Evolutionary conservation across 2,329 filamentous ascomycete species (phyloP).

Genomic region (Ambrosiella cleistominuta): DNA sequence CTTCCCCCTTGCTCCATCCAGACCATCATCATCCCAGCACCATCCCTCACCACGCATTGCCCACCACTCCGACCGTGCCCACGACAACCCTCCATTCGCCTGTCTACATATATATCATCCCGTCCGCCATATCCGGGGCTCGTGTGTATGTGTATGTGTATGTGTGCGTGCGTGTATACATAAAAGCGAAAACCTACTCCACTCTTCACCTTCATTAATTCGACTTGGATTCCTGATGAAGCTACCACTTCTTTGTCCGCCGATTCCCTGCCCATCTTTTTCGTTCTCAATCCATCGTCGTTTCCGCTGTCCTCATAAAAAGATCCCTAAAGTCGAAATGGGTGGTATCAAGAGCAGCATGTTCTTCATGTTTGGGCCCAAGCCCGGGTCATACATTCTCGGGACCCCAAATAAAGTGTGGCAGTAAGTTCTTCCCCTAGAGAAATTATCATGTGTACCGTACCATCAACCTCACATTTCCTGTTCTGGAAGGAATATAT

Average conservation of each 20-base stretch:
- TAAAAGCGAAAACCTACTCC: too few relatives aligned
- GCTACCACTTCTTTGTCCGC: background rate
- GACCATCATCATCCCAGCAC: background rate
- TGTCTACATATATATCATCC: too few relatives aligned
- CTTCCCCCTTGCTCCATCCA: background rate
- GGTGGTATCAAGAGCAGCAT: background rate
- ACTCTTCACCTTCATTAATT: background rate
- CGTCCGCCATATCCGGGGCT: too few relatives aligned
- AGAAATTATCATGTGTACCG: background rate
- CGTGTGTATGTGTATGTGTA: too few relatives aligned
- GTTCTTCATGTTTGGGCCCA: conserved; percentile 10
- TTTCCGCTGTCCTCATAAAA: background rate
- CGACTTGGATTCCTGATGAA: background rate
- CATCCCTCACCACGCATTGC: background rate
- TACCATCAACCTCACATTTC: background rate
- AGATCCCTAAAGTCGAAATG: conserved; percentile 3
- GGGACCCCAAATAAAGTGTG: conserved; percentile 4
- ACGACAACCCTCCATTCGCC: too few relatives aligned
- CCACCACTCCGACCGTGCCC: background rate
- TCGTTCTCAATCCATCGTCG: background rate
- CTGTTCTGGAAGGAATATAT: background rate
- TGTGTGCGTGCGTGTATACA: too few relatives aligned
- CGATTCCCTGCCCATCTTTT: background rate
- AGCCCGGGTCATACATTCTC: conserved; percentile 5
- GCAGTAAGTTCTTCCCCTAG: conserved; percentile 5